These are phyloP conservation scores for Stephania yunnanensis DNA, from an alignment of 164 flowering plant species.

Conservation along the genomic window DNA sequence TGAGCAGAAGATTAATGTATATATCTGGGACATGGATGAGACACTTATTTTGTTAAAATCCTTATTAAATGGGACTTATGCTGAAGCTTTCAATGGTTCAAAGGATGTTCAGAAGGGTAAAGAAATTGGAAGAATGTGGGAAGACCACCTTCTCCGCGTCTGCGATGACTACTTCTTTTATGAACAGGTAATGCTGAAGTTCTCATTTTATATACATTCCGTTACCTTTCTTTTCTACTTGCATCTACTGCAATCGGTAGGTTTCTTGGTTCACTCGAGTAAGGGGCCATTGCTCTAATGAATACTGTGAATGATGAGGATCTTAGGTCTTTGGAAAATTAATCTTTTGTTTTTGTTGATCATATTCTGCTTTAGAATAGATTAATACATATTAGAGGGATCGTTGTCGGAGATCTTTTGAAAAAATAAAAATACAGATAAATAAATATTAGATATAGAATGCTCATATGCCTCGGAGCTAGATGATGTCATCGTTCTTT, in stretches of 20 bases:
- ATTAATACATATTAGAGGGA: background rate
- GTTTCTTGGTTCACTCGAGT: background rate
- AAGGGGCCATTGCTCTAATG: background rate
- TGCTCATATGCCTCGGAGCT: background rate
- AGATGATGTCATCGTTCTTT: background rate
- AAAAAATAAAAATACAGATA: background rate
- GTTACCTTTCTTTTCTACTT: background rate
- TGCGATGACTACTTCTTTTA: constrained; percentile 77
- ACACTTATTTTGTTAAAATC: constrained; percentile 88
- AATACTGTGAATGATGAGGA: background rate
- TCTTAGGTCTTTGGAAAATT: background rate
- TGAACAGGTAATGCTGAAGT: constrained; percentile 51
- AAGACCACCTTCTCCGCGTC: constrained; percentile 60
- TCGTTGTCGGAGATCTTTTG: background rate
- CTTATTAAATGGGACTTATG: constrained; percentile 73
- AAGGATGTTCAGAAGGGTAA: constrained; percentile 69
- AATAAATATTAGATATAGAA: background rate
- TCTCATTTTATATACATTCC: background rate
- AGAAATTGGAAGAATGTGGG: constrained; percentile 80
- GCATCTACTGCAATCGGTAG: background rate
- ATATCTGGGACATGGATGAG: constrained; percentile 98
- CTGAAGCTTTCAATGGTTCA: constrained; percentile 53
- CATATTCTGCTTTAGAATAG: background rate
- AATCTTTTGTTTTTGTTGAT: background rate
- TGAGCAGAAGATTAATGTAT: constrained; percentile 47